These are phyloP conservation scores for Astrephomene gubernaculifera DNA, from an alignment of 139 green algal genomes.

Conservation along the genomic window DNA sequence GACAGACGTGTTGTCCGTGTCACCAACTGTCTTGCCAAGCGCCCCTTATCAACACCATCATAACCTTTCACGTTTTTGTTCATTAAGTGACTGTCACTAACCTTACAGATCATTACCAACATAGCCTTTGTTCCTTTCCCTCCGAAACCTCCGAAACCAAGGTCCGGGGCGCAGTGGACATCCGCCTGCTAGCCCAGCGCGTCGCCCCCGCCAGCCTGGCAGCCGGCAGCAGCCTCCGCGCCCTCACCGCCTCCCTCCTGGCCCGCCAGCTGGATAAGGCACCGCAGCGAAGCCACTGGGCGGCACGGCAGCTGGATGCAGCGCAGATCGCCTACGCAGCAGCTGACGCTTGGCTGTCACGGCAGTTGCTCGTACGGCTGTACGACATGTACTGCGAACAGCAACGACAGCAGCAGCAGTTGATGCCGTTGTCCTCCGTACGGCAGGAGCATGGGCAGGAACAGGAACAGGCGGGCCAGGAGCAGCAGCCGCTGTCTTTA, in stretches of 20 bases:
- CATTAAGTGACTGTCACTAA: too few relatives aligned
- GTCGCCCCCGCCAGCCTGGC: constrained; percentile 8
- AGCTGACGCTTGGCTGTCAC: constrained; percentile 46
- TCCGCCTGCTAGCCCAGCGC: constrained; percentile 11
- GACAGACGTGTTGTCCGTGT: too few relatives aligned
- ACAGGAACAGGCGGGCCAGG: neutral
- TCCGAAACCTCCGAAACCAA: neutral
- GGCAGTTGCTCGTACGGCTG: constrained; percentile 35
- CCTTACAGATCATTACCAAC: too few relatives aligned
- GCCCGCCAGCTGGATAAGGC: constrained; percentile 39
- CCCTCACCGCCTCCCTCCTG: constrained; percentile 32
- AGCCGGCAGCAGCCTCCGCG: constrained; percentile 32
- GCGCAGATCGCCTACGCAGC: constrained; percentile 46
- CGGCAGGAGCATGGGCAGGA: neutral
- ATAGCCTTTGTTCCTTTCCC: too few relatives aligned
- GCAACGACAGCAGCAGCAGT: neutral
- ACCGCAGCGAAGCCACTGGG: constrained; percentile 49
- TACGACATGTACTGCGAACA: constrained; percentile 15
- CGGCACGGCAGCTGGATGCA: constrained; percentile 1
- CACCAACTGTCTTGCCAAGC: too few relatives aligned
- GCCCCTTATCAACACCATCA: too few relatives aligned
- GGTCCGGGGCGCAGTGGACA: constrained; percentile 37
- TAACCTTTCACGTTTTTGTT: too few relatives aligned
- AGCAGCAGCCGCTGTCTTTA: neutral
- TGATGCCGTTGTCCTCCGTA: too few relatives aligned